Evolutionary conservation across 441 rosid species (phyloP).

Genomic region (Omphalea diandra): DNA sequence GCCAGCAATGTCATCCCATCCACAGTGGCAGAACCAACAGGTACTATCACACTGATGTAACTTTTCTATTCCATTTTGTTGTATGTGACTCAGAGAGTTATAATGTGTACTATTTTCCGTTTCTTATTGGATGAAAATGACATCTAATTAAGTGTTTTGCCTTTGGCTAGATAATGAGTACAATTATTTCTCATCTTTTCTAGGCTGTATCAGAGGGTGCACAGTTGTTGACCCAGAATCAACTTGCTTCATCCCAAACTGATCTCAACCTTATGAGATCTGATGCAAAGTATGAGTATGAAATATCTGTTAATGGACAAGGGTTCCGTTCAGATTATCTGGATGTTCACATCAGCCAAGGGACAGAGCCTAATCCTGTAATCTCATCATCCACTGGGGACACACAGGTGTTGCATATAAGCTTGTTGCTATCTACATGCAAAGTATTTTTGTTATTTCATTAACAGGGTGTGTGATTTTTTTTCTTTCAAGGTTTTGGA

Average conservation of each 20-base stretch:
- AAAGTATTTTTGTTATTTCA: neutral
- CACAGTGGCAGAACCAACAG: conserved; percentile 80
- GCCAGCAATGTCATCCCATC: conserved; percentile 44
- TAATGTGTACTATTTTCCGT: conserved; percentile 11
- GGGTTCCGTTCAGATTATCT: conserved; percentile 49
- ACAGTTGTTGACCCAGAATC: conserved; percentile 48
- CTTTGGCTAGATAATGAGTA: neutral
- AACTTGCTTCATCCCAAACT: conserved; percentile 46
- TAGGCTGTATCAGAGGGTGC: conserved; percentile 67
- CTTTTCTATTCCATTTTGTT: neutral
- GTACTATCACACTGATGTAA: conserved; percentile 31
- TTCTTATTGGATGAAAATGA: neutral
- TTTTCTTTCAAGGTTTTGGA: conserved; percentile 48
- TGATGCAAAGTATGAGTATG: conserved; percentile 57
- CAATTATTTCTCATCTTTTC: conserved; percentile 9
- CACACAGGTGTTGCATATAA: conserved; percentile 49
- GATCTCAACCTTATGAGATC: conserved; percentile 48
- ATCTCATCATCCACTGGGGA: conserved; percentile 48
- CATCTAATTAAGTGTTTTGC: neutral
- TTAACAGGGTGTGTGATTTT: conserved; percentile 8
- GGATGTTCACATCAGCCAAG: conserved; percentile 51
- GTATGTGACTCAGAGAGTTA: conserved; percentile 2
- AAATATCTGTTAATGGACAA: conserved; percentile 57
- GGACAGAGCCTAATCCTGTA: conserved; percentile 43
- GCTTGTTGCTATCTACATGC: conserved; percentile 12